Conservation (phyloP, 805 yeast species). For the Wickerhamomyces canadensis region DNA sequence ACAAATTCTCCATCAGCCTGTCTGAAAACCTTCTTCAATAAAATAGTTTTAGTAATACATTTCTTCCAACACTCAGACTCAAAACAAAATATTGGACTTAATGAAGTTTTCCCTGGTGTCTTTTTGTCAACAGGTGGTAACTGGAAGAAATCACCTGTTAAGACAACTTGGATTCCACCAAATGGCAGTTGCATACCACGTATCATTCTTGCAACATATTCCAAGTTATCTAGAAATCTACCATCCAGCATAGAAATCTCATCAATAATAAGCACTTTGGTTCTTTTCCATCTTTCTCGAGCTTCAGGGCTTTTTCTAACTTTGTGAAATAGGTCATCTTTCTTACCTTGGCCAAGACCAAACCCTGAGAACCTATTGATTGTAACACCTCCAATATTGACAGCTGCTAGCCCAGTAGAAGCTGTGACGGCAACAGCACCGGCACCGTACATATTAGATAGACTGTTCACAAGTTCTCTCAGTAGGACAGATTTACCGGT, state of each 20-base stretch:
- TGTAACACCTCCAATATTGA: constrained; percentile 87
- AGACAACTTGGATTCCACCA: constrained; percentile 88
- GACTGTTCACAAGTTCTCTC: constrained; percentile 52
- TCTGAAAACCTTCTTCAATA: constrained; percentile 77
- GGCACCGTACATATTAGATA: constrained; percentile 38
- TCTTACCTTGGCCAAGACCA: constrained; percentile 60
- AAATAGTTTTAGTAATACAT: constrained; percentile 58
- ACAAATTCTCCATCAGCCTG: constrained; percentile 81
- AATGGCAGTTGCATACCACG: constrained; percentile 56
- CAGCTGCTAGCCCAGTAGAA: constrained; percentile 94
- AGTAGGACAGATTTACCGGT: constrained; percentile 78
- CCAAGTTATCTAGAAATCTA: constrained; percentile 65
- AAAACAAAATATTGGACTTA: constrained; percentile 57
- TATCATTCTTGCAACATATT: constrained; percentile 56
- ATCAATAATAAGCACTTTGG: constrained; percentile 76
- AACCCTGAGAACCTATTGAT: constrained; percentile 82
- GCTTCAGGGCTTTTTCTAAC: constrained; percentile 42
- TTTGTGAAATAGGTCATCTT: constrained; percentile 29
- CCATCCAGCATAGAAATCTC: constrained; percentile 96
- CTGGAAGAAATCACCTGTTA: constrained; percentile 96
- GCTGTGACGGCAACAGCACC: constrained; percentile 82
- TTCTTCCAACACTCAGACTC: constrained; percentile 66
- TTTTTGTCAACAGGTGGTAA: constrained; percentile 75
- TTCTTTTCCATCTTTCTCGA: constrained; percentile 54
- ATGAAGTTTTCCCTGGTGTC: constrained; percentile 25